Evolutionary conservation across 2,329 filamentous ascomycete species (phyloP), one percentile per base, ranked within the genome.

Genomic region (Apiospora hydei): DNA sequence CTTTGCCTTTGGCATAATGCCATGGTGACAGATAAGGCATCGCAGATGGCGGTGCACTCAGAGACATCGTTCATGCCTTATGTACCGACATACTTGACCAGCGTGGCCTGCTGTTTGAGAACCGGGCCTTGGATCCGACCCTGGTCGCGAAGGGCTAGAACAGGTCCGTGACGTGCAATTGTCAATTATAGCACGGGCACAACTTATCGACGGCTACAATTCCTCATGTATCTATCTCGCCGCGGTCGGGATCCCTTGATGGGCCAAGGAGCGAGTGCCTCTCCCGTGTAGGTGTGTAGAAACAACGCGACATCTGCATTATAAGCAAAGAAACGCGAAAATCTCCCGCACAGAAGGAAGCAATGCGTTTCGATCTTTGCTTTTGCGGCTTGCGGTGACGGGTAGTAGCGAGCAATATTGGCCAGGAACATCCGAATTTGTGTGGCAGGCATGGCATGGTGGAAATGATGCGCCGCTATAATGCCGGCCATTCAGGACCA

Each of bases 381-480:
- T 64, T 64, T 41, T 64, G 57, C 57, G 34, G 57, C 57, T 18
- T 64, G 34, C 57, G 57, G 57, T 64, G 34, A 64, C 57, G 21
- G 34, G 57, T 41, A 41, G 34, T 41, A 64, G 57, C 18, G 34
- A 64, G 34, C 57, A 64, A 64, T 64, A 64, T 64, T 41, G 34
- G 18, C 21, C 57, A 64, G 57, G 57, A 38, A 64, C 57, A 21
- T 64, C 14, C 57, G 34, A 41, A 64, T 64, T 64, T 64, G 57
- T 64, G 57, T 64, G 57, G 57, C 57, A 64, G 41, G 57, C 41
- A 34, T 64, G 57, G 57, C 57, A 64, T 64, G 30, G 57, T 64
- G 57, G 53, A 61, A 64, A 64, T 64, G 57, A 64, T 64, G 57
- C 57, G 57, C 57, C 57, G 57, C 57, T 64, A 64, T 64, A 64